phyloP scores from a whole-genome alignment of 2,329 filamentous ascomycete species.

The Lachnellula subtilissima region DNA sequence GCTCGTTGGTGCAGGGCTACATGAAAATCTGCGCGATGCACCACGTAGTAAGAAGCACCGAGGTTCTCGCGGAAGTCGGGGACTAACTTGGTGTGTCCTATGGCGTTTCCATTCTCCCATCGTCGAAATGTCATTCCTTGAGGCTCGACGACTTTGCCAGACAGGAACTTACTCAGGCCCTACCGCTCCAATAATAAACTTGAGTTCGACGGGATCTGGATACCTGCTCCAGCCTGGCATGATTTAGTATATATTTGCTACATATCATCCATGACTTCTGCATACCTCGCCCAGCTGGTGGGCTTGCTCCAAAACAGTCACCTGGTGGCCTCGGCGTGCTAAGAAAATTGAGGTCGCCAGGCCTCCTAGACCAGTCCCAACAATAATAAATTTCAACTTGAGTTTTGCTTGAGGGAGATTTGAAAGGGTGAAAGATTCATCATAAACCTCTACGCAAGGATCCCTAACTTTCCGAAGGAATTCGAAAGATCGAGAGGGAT shows the following conservation, averaged over 20 bases:
- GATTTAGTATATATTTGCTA: neutral
- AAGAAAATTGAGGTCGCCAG: conserved; percentile 6
- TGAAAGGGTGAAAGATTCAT: neutral
- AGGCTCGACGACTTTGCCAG: conserved; percentile 28
- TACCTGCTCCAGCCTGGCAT: conserved; percentile 35
- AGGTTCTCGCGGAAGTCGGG: conserved; percentile 32
- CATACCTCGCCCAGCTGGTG: conserved; percentile 31
- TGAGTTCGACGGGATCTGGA: conserved; percentile 38
- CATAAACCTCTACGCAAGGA: neutral
- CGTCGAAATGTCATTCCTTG: conserved; percentile 33
- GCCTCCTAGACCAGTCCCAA: conserved; percentile 27
- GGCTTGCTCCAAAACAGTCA: conserved; percentile 8
- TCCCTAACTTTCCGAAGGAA: conserved; percentile 2
- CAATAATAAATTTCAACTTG: conserved; percentile 27
- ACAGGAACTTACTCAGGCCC: conserved; percentile 30
- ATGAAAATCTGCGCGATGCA: conserved; percentile 19
- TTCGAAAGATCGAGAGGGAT: conserved; percentile 10
- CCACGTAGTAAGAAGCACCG: conserved; percentile 26
- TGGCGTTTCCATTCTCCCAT: conserved; percentile 29
- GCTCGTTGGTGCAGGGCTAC: conserved; percentile 9
- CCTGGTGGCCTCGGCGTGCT: conserved; percentile 6
- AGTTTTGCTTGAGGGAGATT: conserved; percentile 5
- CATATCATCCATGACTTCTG: neutral
- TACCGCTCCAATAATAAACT: conserved; percentile 31
- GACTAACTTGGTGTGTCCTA: conserved; percentile 33